These are phyloP conservation scores for Erysimum cheiranthoides DNA, from an alignment of 345 rosid species.

Conservation along the genomic window DNA sequence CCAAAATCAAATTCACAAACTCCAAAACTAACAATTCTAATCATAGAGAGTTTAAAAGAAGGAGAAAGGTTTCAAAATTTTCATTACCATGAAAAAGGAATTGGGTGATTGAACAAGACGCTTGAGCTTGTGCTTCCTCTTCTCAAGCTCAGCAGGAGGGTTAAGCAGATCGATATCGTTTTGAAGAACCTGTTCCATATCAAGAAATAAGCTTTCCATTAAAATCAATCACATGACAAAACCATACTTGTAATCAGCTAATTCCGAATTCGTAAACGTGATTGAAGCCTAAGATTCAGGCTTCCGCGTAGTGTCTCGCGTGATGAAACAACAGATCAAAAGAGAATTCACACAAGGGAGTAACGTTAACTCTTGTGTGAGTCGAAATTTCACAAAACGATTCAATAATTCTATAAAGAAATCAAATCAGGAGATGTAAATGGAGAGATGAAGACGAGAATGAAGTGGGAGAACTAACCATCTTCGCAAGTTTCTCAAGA, in stretches of 20 bases:
- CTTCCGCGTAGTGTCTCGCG: neutral
- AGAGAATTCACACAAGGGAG: neutral
- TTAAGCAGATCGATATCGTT: constrained; percentile 75
- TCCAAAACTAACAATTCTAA: neutral
- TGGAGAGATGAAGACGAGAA: constrained; percentile 1
- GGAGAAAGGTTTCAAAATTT: neutral
- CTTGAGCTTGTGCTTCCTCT: constrained; percentile 87
- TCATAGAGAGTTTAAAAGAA: neutral
- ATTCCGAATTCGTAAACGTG: neutral
- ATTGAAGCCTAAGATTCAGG: neutral
- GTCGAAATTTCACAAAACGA: neutral
- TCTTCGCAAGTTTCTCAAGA: constrained; percentile 37
- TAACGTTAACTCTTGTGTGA: neutral
- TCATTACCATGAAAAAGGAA: constrained; percentile 71
- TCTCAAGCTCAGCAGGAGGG: constrained; percentile 80
- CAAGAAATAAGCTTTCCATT: neutral
- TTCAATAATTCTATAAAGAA: neutral
- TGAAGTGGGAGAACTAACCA: constrained; percentile 27
- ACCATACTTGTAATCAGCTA: neutral
- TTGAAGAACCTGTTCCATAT: constrained; percentile 58
- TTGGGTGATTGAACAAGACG: constrained; percentile 78
- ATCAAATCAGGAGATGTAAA: neutral
- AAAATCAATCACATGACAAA: neutral
- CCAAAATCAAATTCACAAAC: neutral
- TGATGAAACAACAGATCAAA: neutral